Base-by-base conservation (phyloP, 1,284 basidiomycete species). In the Melampsora occidentalis region DNA sequence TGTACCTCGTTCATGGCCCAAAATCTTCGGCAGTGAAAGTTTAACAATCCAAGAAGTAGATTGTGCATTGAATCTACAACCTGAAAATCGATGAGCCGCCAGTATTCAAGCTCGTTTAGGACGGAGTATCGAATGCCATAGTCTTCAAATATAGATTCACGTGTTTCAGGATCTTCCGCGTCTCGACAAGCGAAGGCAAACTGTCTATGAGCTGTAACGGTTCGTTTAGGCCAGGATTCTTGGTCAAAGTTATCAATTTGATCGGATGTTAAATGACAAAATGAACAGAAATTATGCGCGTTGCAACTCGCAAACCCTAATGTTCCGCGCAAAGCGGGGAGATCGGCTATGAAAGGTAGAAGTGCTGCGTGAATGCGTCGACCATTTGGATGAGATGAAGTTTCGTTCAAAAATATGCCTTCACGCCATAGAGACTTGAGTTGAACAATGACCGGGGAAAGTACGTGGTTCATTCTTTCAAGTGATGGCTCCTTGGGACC, bases 401-500 rank as follows among this genome's bases (percentile, higher is more conserved):
- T 63, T 63, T 33, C 5, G 16, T 4, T 22, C 2, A 63, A 16
- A 63, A 3, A 33, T 6, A 63, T 5, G 16, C 61, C 20, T 22
- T 22, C 16, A n/a, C 5, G 16, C 61, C 61, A 63, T 6, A 63
- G 16, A 25, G 61, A 22, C 31, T 63, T 63, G 20, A 63, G 61
- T 31, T 63, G n/a, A 22, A 6, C 3, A 33, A 63, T 16, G 16
- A 31, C 31, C 25, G 20, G 61, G 20, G 20, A 18, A 63, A 33
- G 61, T 5, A 63, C 31, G 6, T 28, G 31, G 6, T 63, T 79
- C 14, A 71, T 64, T 48, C 81, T 77, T 0, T 80, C 80, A 0
- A 81, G 65, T 28, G 78, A 78, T 1, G 85, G 84, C 72, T 84
- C 83, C 12, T 79, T 78, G 5, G 83, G 84, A 14, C 83, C 84